Percentiles rank a stretch among this genome's conserved stretches.
phyloP scores from a whole-genome alignment of 140 eudicot species.

The Anethum foeniculum region DNA sequence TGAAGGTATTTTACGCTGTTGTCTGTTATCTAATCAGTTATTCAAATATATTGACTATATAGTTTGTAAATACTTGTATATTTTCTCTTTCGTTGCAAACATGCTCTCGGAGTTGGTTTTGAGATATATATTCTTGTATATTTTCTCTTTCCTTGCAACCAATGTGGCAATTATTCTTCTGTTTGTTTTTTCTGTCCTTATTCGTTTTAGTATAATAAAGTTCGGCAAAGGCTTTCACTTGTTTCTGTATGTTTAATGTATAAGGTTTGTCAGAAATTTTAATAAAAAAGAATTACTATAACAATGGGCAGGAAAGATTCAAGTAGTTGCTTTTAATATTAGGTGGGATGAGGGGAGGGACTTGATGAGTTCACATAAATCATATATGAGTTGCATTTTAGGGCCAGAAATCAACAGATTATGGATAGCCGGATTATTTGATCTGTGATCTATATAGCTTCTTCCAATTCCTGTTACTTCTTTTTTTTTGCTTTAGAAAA shows the following conservation, averaged over 20 bases:
- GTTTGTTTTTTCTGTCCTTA: background rate
- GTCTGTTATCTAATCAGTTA: background rate
- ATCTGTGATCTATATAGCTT: background rate
- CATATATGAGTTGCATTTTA: background rate
- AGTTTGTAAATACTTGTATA: background rate
- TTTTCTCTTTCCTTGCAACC: background rate
- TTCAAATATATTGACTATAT: background rate
- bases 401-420: background rate
- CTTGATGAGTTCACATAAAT: background rate
- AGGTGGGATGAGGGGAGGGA: background rate
- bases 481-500: background rate
- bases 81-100: background rate
- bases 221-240: background rate
- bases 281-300: background rate
- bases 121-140: background rate
- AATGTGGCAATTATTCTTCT: background rate
- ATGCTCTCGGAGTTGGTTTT: background rate
- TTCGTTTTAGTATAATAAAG: background rate
- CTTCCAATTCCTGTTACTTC: background rate
- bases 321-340: background rate
- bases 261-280: background rate
- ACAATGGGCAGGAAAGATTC: background rate
- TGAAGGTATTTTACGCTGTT: constrained; percentile 34
- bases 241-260: background rate
- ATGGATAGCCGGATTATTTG: background rate